A percentile compares a stretch with the other conserved stretches of the same genome.
Evolutionary conservation across 176 grass and related monocot species (phyloP).

Genomic region (Oryza longistaminata): DNA sequence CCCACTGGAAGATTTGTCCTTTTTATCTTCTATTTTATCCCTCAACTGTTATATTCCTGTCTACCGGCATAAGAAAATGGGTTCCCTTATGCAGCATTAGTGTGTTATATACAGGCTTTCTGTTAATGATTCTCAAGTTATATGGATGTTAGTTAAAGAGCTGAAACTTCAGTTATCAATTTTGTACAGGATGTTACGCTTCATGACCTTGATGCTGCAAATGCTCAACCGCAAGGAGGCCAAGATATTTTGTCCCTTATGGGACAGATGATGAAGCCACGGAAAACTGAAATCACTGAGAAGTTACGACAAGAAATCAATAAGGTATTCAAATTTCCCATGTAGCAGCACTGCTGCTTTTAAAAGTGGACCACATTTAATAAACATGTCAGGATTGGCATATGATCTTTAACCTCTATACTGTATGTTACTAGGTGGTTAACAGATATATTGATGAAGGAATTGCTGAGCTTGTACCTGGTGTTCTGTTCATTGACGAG

Average conservation of each 20-base stretch:
- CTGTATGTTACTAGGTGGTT: conserved; percentile 67
- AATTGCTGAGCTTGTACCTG: conserved; percentile 94
- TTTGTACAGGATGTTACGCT: conserved; percentile 80
- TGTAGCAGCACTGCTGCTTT: conserved; percentile 3
- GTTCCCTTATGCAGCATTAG: not conserved
- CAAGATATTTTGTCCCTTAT: conserved; percentile 98
- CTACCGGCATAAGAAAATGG: not conserved
- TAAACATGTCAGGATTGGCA: conserved; percentile 2
- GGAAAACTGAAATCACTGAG: conserved; percentile 96
- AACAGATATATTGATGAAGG: conserved; percentile 98
- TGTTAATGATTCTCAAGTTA: not conserved
- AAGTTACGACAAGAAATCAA: conserved; percentile 98
- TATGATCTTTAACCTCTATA: not conserved
- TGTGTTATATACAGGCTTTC: not conserved
- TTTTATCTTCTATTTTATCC: not conserved
- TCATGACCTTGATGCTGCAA: conserved; percentile 96
- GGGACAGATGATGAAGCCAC: conserved; percentile 96
- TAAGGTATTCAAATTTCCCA: conserved; percentile 56
- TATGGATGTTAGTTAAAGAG: not conserved
- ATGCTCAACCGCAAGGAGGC: conserved; percentile 96
- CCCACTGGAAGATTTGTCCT: not conserved
- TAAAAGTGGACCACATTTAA: not conserved
- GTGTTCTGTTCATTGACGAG: conserved; percentile 97
- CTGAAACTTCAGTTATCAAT: conserved; percentile 24
- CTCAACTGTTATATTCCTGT: not conserved